A percentile compares a stretch with the other conserved stretches of the same genome.
Evolutionary conservation across 345 rosid species (phyloP).

Genomic region (Aquilaria yunnanensis): DNA sequence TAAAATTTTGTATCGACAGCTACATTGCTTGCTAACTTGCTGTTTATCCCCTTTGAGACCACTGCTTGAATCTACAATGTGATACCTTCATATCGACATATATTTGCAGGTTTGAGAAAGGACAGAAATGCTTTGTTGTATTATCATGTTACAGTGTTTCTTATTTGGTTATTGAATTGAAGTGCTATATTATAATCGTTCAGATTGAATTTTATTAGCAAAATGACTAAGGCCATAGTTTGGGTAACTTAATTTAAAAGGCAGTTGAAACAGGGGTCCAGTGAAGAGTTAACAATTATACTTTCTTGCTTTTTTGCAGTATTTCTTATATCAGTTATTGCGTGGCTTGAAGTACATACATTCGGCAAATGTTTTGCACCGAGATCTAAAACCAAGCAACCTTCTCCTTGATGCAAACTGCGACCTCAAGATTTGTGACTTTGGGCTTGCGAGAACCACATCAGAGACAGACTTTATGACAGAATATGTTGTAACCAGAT

Average conservation of each 20-base stretch:
- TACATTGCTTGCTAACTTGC: too few species aligned
- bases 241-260: neutral
- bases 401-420: slow-evolving; percentile 60
- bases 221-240: neutral
- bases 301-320: slow-evolving; percentile 31
- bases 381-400: slow-evolving; percentile 88
- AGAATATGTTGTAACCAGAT: slow-evolving; percentile 70
- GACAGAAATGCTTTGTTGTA: too few species aligned
- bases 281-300: neutral
- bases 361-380: slow-evolving; percentile 82
- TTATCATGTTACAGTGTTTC: too few species aligned
- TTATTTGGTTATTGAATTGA: too few species aligned
- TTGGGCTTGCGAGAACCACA: slow-evolving; percentile 86
- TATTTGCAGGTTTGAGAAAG: too few species aligned
- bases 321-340: slow-evolving; percentile 76
- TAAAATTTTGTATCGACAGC: too few species aligned
- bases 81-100: too few species aligned
- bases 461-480: slow-evolving; percentile 92
- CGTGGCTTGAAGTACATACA: slow-evolving; percentile 80
- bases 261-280: neutral
- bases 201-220: too few species aligned
- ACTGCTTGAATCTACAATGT: too few species aligned
- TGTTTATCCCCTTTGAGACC: too few species aligned
- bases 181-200: too few species aligned
- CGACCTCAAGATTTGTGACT: slow-evolving; percentile 77